Base-by-base conservation (phyloP, 176 grass and related monocot genomes). In the Aegilops sharonensis region DNA sequence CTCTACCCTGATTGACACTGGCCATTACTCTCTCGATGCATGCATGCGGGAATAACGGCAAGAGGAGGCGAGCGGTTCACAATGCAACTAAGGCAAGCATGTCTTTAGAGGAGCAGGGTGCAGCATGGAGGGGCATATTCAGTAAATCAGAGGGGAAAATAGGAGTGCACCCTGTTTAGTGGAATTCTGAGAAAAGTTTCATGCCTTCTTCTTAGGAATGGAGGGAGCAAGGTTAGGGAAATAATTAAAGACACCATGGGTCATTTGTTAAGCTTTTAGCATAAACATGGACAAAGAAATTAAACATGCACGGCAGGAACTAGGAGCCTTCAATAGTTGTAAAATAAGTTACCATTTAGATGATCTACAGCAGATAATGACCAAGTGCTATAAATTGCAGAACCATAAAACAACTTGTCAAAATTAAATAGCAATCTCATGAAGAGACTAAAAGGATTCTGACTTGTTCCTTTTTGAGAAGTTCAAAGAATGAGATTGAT, bases 401-500 rank as follows among this genome's bases (percentile, higher is more conserved):
- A 4, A 34, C 21, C 57, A 8, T 42, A 63, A 64, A 63, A 27
- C 4, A 78, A 61, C 34, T 42, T 52, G 27, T 54, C 32, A 25
- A 30, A 73, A 17, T 4, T 67, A 75, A 45, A 59, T 35, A 27
- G 12, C 32, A 84, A 74, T 29, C 24, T 27, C 0, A 24, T 5
- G 42, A 87, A 80, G 35, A 75, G 17, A 27, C 5, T 65, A 63
- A 14, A 68, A 50, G 40, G 25, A 48, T 34, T 21, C 25, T 5
- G 1, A 13, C 3, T 76, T 50, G 3, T 57, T 78, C 21, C 47
- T 83, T 24, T 86, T 43, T 69, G 9, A 81, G 11, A 73, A 48
- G 11, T 78, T 75, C 43, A 70, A 86, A 76, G 2, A 64, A 78
- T 74, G 9, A 73, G 25, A 74, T 29, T 78, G 48, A 79, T 29